A percentile compares a stretch with the other conserved stretches of the same genome.
Conservation (phyloP, 2,329 filamentous ascomycete genomes). For the Triangularia verruculosa region DNA sequence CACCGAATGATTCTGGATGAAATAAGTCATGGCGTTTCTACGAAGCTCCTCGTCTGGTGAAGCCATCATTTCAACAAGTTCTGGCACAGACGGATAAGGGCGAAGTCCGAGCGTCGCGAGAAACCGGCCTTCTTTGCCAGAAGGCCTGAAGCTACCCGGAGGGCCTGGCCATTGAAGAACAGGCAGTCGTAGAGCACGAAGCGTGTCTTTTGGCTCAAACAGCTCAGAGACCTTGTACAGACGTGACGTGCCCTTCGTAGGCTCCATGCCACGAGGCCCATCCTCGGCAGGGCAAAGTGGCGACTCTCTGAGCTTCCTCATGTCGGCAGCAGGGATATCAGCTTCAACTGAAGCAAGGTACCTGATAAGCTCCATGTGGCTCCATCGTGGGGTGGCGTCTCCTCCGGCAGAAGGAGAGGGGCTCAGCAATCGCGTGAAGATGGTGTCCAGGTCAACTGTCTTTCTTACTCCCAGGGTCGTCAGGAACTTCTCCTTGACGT, state of each 20-base stretch:
- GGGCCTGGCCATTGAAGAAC: constrained; percentile 78
- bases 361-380: constrained; percentile 89
- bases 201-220: constrained; percentile 71
- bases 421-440: constrained; percentile 80
- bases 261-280: constrained; percentile 53
- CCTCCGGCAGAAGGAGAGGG: constrained; percentile 50
- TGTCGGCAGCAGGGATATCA: constrained; percentile 81
- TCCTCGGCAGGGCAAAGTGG: constrained; percentile 79
- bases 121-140: constrained; percentile 71
- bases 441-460: constrained; percentile 89
- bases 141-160: constrained; percentile 59
- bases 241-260: constrained; percentile 47
- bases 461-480: constrained; percentile 83
- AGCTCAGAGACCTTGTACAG: constrained; percentile 74
- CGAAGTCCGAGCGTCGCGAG: constrained; percentile 70
- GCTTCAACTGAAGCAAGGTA: constrained; percentile 87
- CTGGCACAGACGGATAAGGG: constrained; percentile 65
- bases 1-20: constrained; percentile 72
- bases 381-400: constrained; percentile 65
- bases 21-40: constrained; percentile 73
- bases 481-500: constrained; percentile 88
- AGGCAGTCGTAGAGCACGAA: constrained; percentile 69
- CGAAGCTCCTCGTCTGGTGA: constrained; percentile 58
- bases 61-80: constrained; percentile 76
- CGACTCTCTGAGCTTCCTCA: constrained; percentile 73